Percentiles rank a stretch among this genome's conserved stretches.
Conservation (phyloP, 2,329 filamentous ascomycete species). For the Orbilia brochopaga region DNA sequence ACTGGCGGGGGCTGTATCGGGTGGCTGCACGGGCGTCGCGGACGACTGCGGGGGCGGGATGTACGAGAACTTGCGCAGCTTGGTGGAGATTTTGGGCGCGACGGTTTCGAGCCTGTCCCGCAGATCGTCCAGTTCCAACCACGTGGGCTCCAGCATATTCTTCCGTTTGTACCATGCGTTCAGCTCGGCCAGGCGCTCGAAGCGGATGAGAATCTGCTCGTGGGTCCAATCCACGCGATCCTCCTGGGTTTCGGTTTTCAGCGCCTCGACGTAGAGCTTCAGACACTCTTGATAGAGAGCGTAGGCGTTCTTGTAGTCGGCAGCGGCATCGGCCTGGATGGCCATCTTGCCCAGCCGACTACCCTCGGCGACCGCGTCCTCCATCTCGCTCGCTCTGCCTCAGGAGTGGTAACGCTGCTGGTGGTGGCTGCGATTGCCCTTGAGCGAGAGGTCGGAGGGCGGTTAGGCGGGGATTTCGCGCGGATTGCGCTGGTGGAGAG, state of each 20-base stretch:
- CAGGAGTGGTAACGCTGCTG: not conserved
- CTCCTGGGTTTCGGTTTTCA: slow-evolving; percentile 37
- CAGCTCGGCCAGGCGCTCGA: slow-evolving; percentile 47
- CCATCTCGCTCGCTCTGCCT: slow-evolving; percentile 14
- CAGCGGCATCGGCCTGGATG: slow-evolving; percentile 42
- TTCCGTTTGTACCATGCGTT: slow-evolving; percentile 51
- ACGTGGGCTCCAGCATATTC: slow-evolving; percentile 32
- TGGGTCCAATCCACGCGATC: slow-evolving; percentile 47
- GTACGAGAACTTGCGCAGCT: slow-evolving; percentile 47
- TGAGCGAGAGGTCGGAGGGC: not conserved
- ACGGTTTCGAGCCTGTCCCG: slow-evolving; percentile 40
- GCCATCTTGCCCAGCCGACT: slow-evolving; percentile 48
- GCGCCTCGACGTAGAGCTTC: slow-evolving; percentile 37
- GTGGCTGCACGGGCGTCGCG: slow-evolving; percentile 16
- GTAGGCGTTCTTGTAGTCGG: slow-evolving; percentile 47
- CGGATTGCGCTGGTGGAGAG: slow-evolving; percentile 34
- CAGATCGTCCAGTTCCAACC: slow-evolving; percentile 46
- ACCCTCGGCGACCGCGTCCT: slow-evolving; percentile 43
- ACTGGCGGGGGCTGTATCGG: slow-evolving; percentile 29
- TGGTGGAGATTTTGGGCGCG: slow-evolving; percentile 48
- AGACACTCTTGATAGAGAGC: slow-evolving; percentile 45
- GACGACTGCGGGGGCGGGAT: slow-evolving; percentile 3
- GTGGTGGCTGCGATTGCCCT: not conserved
- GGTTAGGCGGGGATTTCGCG: slow-evolving; percentile 23
- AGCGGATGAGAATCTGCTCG: slow-evolving; percentile 46